Percentiles rank a stretch among this genome's conserved stretches.
phyloP scores from a whole-genome alignment of 805 yeast genomes.

The Starmerella tilneyi region DNA sequence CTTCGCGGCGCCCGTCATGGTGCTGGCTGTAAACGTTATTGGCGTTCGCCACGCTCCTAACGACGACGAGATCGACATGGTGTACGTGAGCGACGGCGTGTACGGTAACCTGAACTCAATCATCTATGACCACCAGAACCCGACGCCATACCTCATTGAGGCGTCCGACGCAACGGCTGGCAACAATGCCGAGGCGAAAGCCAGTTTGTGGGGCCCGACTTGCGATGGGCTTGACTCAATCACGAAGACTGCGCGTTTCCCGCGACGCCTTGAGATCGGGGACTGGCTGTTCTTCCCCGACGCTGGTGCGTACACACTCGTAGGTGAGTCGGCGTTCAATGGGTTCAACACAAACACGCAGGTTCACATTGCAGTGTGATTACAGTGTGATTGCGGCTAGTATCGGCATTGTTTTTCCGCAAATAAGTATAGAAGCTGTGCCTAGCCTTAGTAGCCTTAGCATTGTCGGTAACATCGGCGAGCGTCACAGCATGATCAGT shows the following conservation, averaged over 20 bases:
- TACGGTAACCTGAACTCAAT: slow-evolving; percentile 94
- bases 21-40: slow-evolving; percentile 72
- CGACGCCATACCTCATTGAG: slow-evolving; percentile 52
- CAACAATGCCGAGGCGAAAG: slow-evolving; percentile 1
- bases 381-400: too few species aligned
- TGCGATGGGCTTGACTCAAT: slow-evolving; percentile 94
- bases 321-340: slow-evolving; percentile 87
- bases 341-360: slow-evolving; percentile 45
- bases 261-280: slow-evolving; percentile 60
- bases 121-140: slow-evolving; percentile 80
- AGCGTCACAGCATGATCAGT: too few species aligned
- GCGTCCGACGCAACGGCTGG: slow-evolving; percentile 8
- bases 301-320: slow-evolving; percentile 84
- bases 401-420: too few species aligned
- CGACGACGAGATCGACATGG: slow-evolving; percentile 42
- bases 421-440: too few species aligned
- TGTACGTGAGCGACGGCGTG: slow-evolving; percentile 88
- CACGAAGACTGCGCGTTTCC: slow-evolving; percentile 41
- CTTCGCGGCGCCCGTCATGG: slow-evolving; percentile 74
- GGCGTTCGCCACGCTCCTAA: slow-evolving; percentile 52
- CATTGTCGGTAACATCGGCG: too few species aligned
- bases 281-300: slow-evolving; percentile 84
- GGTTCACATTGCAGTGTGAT: slow-evolving; percentile 7
- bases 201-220: slow-evolving; percentile 94
- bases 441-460: too few species aligned